phyloP scores from a whole-genome alignment of 1,284 basidiomycete genomes.

The Sphaerobolus stellatus region DNA sequence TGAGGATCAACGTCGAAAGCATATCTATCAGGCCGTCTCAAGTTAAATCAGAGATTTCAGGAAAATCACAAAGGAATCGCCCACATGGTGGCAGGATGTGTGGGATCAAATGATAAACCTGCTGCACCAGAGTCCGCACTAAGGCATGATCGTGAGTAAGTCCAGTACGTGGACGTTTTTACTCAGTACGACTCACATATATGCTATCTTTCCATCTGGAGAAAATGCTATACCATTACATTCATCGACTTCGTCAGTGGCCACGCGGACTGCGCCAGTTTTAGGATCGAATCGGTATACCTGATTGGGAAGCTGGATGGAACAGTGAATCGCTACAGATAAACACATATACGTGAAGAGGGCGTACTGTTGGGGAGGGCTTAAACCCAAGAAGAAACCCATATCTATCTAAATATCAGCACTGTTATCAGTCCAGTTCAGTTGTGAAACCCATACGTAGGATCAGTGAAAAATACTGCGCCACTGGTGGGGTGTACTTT shows the following conservation, averaged over 20 bases:
- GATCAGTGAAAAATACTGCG: slow-evolving; percentile 71
- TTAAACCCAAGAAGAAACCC: slow-evolving; percentile 30
- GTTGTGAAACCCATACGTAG: slow-evolving; percentile 45
- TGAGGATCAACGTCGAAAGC: slow-evolving; percentile 65
- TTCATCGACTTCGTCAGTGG: slow-evolving; percentile 65
- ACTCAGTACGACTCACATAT: slow-evolving; percentile 52
- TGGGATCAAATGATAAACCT: slow-evolving; percentile 55
- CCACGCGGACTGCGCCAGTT: slow-evolving; percentile 61
- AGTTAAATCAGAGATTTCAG: background rate
- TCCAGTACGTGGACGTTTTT: slow-evolving; percentile 1
- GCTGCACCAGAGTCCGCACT: slow-evolving; percentile 56
- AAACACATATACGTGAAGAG: background rate
- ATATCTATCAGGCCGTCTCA: slow-evolving; percentile 48
- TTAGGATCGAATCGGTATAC: slow-evolving; percentile 71
- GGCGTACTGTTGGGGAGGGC: background rate
- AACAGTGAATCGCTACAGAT: slow-evolving; percentile 8
- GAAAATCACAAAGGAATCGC: slow-evolving; percentile 25
- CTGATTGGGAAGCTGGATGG: slow-evolving; percentile 57
- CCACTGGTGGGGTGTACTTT: slow-evolving; percentile 67
- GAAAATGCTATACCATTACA: slow-evolving; percentile 71
- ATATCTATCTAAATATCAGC: background rate
- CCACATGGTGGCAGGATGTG: slow-evolving; percentile 66
- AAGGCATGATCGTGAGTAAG: background rate
- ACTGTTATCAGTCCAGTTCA: no score
- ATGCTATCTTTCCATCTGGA: slow-evolving; percentile 63